These are phyloP conservation scores for Mentha longifolia DNA, from an alignment of 257 asterid species.

Conservation along the genomic window DNA sequence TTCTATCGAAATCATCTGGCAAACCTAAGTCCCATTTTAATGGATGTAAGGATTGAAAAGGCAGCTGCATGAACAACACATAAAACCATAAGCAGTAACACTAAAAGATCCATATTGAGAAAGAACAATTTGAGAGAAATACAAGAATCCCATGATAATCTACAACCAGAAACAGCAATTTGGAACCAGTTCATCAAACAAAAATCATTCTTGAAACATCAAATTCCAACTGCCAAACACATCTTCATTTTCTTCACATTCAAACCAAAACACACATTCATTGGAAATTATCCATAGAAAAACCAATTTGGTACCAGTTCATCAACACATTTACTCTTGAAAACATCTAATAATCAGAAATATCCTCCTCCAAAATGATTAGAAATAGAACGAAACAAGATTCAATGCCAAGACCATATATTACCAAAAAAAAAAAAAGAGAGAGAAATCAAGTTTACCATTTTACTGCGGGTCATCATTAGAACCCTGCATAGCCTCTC, in stretches of 20 bases:
- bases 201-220: neutral
- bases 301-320: neutral
- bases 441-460: conserved; percentile 43
- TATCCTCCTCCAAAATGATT: neutral
- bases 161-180: neutral
- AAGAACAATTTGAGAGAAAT: neutral
- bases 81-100: conserved; percentile 12
- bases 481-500: conserved; percentile 75
- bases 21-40: conserved; percentile 94
- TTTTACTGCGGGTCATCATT: conserved; percentile 65
- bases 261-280: neutral
- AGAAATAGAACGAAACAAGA: neutral
- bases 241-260: neutral
- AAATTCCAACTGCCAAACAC: neutral
- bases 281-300: neutral
- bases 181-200: neutral
- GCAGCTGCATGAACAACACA: conserved; percentile 53
- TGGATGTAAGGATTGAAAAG: conserved; percentile 66
- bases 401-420: neutral
- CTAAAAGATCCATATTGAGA: neutral
- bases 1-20: conserved; percentile 80
- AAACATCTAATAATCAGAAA: neutral
- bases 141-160: neutral
- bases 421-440: neutral
- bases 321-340: neutral